Conservation (phyloP, 805 yeast species). For the Candida easanensis region DNA sequence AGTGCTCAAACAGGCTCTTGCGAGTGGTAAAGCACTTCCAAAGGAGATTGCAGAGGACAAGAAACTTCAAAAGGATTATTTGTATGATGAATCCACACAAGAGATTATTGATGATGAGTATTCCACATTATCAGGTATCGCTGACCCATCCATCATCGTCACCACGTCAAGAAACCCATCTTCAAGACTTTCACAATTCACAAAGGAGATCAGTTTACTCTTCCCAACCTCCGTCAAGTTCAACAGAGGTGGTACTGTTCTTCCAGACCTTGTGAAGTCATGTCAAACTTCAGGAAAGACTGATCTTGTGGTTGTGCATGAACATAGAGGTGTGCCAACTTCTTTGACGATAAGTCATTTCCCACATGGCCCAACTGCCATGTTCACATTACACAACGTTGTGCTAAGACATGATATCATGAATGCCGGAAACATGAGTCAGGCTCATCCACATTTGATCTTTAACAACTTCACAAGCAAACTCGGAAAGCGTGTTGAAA, state of each 20-base stretch:
- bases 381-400: constrained; percentile 92
- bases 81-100: constrained; percentile 77
- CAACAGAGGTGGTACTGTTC: constrained; percentile 89
- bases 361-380: constrained; percentile 97
- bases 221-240: constrained; percentile 87
- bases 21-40: constrained; percentile 85
- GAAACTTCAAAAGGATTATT: constrained; percentile 72
- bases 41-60: constrained; percentile 89
- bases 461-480: constrained; percentile 85
- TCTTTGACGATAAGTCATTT: constrained; percentile 89
- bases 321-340: constrained; percentile 98
- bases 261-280: constrained; percentile 80
- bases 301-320: constrained; percentile 85
- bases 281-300: constrained; percentile 79
- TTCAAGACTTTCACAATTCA: constrained; percentile 80
- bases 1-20: constrained; percentile 81
- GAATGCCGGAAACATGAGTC: constrained; percentile 83
- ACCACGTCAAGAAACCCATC: constrained; percentile 94
- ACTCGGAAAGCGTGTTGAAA: constrained; percentile 79
- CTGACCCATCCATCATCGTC: constrained; percentile 86
- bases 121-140: constrained; percentile 78
- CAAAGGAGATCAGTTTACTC: constrained; percentile 85
- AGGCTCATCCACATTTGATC: constrained; percentile 89
- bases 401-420: constrained; percentile 89
- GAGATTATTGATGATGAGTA: constrained; percentile 87